Evolutionary conservation across 2,329 filamentous ascomycete species (phyloP), one percentile per base, ranked within the genome.

Genomic region (Hypoxylon sp.): DNA sequence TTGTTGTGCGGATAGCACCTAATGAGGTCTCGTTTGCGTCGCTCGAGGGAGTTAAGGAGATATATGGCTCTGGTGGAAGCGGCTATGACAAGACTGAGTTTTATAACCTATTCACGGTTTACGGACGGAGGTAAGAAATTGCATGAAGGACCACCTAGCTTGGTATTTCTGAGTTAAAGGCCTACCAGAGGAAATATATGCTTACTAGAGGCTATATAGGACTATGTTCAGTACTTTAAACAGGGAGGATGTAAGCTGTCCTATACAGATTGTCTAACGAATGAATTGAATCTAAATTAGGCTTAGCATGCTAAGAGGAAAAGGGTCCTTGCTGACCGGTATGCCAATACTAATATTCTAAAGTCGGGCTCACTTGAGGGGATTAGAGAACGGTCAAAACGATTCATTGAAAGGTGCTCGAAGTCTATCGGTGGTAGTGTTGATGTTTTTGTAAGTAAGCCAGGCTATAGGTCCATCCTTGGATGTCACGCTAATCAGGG

Each of bases 331-430:
- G 90, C 90, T 1, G 88, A 91, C 73, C 83, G 89, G 31, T 92
- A 92, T 76, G 87, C 90, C 31, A 92, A 92, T 78, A 88, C 86
- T 59, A 92, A 91, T 74, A 81, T 92, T 54, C 84, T 91, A 79
- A 85, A 85, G 31, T 76, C 84, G 3, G 80, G 81, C 2, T 85
- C 88, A 1, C 77, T 91, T 29, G 77, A 81, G 3, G 89, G 87
- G 2, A 88, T 92, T 53, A 79, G 85, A 58, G 83, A 88, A 68
- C 82, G 88, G 5, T 87, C 89, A 0, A 78, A 75, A 37, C 82
- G 82, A 29, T 91, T 92, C 69, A 76, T 89, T 5, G 79, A 83
- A 17, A 83, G 84, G 50, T 91, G 88, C 67, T 76, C 79, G 29
- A 80, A 80, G 31, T 82, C 84, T 1, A 76, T 79, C 0, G 80